These are phyloP conservation scores for Trichoderma cornu-damae DNA, from an alignment of 2,329 filamentous ascomycete species.

Conservation along the genomic window DNA sequence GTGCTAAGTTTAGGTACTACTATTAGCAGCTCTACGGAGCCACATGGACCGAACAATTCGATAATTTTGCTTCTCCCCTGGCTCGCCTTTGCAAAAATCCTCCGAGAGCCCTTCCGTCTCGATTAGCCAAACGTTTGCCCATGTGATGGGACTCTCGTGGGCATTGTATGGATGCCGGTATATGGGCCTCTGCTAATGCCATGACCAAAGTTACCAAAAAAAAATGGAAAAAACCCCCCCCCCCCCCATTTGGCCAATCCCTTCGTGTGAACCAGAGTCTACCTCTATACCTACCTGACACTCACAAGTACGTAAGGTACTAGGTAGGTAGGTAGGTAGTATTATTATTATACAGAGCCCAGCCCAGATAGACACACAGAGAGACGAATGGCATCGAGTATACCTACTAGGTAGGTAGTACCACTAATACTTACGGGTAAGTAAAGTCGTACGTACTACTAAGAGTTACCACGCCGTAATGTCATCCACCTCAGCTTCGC, in stretches of 20 bases:
- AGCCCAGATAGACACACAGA: background rate
- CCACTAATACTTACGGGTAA: too few relatives aligned
- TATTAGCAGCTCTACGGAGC: background rate
- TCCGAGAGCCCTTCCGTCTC: background rate
- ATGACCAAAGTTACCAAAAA: too few relatives aligned
- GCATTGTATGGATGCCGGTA: too few relatives aligned
- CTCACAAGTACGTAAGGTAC: too few relatives aligned
- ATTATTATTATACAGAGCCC: background rate
- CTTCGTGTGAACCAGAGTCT: background rate
- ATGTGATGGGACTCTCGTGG: background rate
- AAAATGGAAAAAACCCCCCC: too few relatives aligned
- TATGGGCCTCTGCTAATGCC: too few relatives aligned
- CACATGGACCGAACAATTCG: background rate
- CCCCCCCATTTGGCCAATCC: background rate
- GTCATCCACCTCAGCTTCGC: conserved; percentile 92
- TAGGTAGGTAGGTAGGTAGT: too few relatives aligned
- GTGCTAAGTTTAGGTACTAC: too few relatives aligned
- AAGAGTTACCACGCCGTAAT: conserved; percentile 91
- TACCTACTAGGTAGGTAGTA: too few relatives aligned
- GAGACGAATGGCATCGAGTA: too few relatives aligned
- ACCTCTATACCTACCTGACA: background rate
- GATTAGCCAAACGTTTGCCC: background rate
- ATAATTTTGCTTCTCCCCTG: background rate
- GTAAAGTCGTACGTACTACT: too few relatives aligned
- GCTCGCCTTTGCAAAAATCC: background rate